phyloP scores from a whole-genome alignment of 305 asterid species.

The Ajuga reptans region DNA sequence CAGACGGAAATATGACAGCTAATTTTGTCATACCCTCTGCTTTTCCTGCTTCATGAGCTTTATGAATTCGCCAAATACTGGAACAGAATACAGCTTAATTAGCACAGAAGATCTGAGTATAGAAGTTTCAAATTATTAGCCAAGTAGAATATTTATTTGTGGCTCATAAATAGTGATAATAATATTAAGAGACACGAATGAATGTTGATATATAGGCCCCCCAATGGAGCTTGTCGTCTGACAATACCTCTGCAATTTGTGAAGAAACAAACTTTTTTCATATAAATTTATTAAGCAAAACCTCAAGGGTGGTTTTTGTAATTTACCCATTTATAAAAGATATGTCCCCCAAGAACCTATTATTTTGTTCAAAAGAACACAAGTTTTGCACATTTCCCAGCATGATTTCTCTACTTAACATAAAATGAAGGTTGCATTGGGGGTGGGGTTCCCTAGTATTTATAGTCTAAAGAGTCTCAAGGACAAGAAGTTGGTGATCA shows the following conservation, averaged over 20 bases:
- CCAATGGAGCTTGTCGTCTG: no score
- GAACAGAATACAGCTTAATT: conserved; percentile 6
- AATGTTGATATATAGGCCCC: no score
- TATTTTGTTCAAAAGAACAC: background rate
- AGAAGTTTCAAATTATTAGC: background rate
- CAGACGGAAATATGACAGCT: no score
- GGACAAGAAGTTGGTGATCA: no score
- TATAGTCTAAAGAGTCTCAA: no score
- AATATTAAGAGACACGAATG: background rate
- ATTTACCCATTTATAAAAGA: background rate
- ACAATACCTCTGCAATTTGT: no score
- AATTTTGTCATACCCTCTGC: conserved; percentile 23
- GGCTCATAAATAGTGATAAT: background rate
- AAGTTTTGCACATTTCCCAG: background rate
- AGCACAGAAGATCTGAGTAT: background rate
- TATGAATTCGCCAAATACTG: conserved; percentile 73
- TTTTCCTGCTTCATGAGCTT: conserved; percentile 65
- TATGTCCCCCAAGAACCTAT: background rate
- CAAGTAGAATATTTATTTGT: background rate
- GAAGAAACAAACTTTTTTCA: no score
- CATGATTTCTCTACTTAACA: background rate
- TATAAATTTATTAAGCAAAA: no score
- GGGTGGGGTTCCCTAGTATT: no score
- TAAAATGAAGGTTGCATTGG: background rate
- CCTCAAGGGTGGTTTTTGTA: no score